Base-by-base conservation (phyloP, 257 asterid species). In the Solanum lycopersicoides region DNA sequence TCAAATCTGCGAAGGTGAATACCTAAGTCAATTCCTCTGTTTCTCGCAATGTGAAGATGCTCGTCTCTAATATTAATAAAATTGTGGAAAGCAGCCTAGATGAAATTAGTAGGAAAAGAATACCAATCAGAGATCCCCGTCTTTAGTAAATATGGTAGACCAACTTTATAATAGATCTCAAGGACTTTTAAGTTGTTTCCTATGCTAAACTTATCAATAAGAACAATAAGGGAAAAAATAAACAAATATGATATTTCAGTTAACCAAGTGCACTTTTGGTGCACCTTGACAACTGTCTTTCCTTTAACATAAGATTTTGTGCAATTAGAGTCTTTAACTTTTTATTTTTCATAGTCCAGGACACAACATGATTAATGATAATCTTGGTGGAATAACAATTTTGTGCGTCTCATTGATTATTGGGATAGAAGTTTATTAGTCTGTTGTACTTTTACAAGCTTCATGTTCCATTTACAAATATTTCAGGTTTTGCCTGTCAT, bases 1-100 rank as follows among this genome's bases (percentile, higher is more conserved):
- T 96, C 92, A 96, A 96, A 88, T 96, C 99, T 75, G 95, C 99
- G 79, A 96, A 96, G 98, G 99, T 96, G 60, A 84, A 66, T 41
- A 7, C 1, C 77, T 42, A 84, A 39, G 50, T 84, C 34, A 2
- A 44, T 15, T 84, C 86, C 86, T 37, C 86, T 20, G 3, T 83
- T 63, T 32, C 53, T 63, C 2, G 14, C 59, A 50, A 5, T 14
- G 59, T 15, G 59, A 50, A 5, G 59, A 50, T 50, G 59, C 9
- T 50, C 9, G 1, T 50, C 59, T 50, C 59, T 50, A 50, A 50
- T 50, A 50, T 50, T 50, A 50, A 14, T 50, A 15, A 50, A 50
- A 50, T 15, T 15, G 2, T 20, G 6, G 21, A 50, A 50, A 50
- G 59, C 21, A 50, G 59, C 9, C 59, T 14, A 50, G 8, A 50